These are phyloP conservation scores for Spathaspora girioi DNA, from an alignment of 805 yeast genomes.

Conservation along the genomic window DNA sequence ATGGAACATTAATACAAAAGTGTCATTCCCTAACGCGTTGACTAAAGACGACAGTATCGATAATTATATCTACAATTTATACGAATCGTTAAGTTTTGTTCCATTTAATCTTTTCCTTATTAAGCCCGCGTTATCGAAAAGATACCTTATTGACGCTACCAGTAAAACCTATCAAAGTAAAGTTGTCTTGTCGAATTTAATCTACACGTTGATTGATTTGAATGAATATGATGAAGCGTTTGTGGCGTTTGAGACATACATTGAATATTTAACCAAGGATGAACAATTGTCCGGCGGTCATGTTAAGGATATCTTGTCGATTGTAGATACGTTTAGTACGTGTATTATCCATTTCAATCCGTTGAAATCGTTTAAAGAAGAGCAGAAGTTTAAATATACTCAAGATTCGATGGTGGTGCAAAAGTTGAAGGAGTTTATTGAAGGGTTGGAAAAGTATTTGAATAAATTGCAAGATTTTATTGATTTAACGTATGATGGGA, in stretches of 20 bases:
- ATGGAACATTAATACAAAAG: conserved; percentile 10
- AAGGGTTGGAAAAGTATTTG: conserved; percentile 22
- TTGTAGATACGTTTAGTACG: conserved; percentile 29
- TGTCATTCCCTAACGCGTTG: conserved; percentile 30
- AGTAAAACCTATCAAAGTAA: conserved; percentile 36
- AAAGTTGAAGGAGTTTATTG: conserved; percentile 14
- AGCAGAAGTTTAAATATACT: conserved; percentile 22
- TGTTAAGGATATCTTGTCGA: conserved; percentile 27
- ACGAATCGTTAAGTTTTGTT: conserved; percentile 23
- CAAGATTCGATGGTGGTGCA: conserved; percentile 14
- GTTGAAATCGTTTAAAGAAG: conserved; percentile 18
- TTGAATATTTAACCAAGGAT: conserved; percentile 29
- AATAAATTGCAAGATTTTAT: conserved; percentile 17
- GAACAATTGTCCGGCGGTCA: conserved; percentile 24
- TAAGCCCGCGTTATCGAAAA: conserved; percentile 23
- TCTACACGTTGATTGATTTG: conserved; percentile 28
- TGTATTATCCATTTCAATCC: conserved; percentile 37
- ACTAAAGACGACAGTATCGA: conserved; percentile 14
- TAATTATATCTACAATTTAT: conserved; percentile 28
- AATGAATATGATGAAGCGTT: conserved; percentile 41
- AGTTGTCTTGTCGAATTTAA: conserved; percentile 26
- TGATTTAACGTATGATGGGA: conserved; percentile 23
- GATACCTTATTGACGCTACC: conserved; percentile 25
- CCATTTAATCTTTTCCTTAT: conserved; percentile 17
- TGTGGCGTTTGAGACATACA: conserved; percentile 38